phyloP scores from a whole-genome alignment of 106 monocot species.

The Xerophyta viscosa region DNA sequence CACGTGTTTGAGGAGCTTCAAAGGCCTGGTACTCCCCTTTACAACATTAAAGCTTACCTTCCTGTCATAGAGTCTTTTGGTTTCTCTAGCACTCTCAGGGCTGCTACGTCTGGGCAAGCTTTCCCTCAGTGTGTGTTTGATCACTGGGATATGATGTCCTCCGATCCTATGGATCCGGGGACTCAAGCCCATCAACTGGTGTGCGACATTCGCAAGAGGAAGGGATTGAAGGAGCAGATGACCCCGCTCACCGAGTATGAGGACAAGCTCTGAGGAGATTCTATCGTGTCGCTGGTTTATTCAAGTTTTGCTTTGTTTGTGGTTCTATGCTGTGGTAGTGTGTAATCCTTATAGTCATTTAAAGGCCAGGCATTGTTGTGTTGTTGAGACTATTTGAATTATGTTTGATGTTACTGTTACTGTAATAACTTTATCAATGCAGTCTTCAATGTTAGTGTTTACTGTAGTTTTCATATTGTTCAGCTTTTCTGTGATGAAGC shows the following conservation, averaged over 20 bases:
- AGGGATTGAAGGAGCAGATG: conserved; percentile 40
- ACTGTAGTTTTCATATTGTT: no score
- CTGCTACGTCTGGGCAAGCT: conserved; percentile 38
- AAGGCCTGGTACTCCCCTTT: conserved; percentile 38
- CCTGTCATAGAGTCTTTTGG: conserved; percentile 42
- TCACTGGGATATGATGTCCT: conserved; percentile 44
- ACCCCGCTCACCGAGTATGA: conserved; percentile 39
- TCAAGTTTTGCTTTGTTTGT: no score
- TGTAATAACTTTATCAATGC: no score
- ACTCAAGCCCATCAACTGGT: conserved; percentile 15
- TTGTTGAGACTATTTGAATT: no score
- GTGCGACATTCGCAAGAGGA: conserved; percentile 32
- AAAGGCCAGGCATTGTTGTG: no score
- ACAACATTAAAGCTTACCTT: conserved; percentile 47
- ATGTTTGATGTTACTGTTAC: no score
- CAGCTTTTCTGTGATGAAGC: no score
- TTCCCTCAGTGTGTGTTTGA: conserved; percentile 44
- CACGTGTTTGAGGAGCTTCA: conserved; percentile 45
- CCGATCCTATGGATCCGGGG: conserved; percentile 29
- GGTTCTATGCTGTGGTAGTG: no score
- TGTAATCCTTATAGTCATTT: no score
- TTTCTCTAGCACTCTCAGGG: conserved; percentile 29
- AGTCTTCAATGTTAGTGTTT: no score
- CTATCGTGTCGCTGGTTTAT: no score
- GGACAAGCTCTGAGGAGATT: conserved; percentile 29